Base-by-base conservation (phyloP, 805 yeast genomes). In the Spathaspora arborariae region DNA sequence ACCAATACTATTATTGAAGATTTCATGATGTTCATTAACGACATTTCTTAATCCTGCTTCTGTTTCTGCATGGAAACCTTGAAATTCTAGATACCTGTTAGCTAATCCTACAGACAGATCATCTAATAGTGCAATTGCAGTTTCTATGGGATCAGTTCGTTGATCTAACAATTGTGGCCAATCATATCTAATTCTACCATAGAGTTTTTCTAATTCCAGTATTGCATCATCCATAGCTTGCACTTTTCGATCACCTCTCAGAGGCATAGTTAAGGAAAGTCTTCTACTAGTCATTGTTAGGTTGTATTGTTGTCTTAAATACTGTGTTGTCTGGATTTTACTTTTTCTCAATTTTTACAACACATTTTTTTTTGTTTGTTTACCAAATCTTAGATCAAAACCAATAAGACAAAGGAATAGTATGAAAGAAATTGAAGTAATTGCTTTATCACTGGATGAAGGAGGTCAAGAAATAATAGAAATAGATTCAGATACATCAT, bases 61-160 rank as follows among this genome's bases (percentile, higher is more conserved):
- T 10, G 91, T 76, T 45, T 78, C 70, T 20, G 70, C 68, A 50
- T 84, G 80, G 39, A 89, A 64, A 41, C 76, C 75, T 38, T 75
- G 70, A 54, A 92, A 92, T 50, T 88, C 90, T 1, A 74, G 74
- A 48, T 75, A 74, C 49, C 84, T 79, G 56, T 83, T 84, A 0
- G 96, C 96, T 56, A 88, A 67, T 0, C 98, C 98, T n/a, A 90
- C 94, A 0, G 96, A 86, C 2, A 96, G 82, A 56, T 83, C 84
- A 63, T 92, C 97, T 56, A 90, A 70, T 47, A 94, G 71, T 1
- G 91, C 82, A 35, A 92, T 71, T 0, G 97, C 97, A 44, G 84
- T 71, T 55, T 89, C 97, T 40, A 94, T 74, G 1, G 96, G 96
- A 59, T 89, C 90, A 19, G 57, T 80, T 42, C 80, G 75, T 13